Evolutionary conservation across 441 rosid species (phyloP), one percentile per base, ranked within the genome.

Genomic region (Hura crepitans): DNA sequence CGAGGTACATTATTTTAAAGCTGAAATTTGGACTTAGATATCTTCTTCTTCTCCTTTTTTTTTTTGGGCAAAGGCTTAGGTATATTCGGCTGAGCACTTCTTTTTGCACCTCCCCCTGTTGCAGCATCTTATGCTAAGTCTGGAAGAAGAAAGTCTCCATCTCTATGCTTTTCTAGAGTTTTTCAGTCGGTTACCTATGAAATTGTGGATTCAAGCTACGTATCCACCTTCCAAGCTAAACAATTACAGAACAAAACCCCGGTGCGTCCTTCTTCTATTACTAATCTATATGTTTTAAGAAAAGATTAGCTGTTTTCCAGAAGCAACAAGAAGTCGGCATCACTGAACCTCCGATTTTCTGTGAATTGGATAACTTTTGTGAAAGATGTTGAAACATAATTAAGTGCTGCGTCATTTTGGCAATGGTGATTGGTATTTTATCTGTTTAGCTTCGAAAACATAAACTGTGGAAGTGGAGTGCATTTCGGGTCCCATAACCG

Each of bases 131-230:
- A 23, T 66, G 49, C 61, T 18, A 58, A 56, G 2, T 50, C 64
- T 50, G 70, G 72, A 58, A 33, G 65, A 27, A 49, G 23, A n/a
- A 68, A 49, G 12, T 50, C n/a, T 68, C 82, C 79, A 11, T 68
- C 17, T 59, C 72, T 60, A 68, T 85, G 86, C 72, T 85, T 81
- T 13, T 75, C 77, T 60, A 84, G 88, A 80, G 71, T 72, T 70
- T 64, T 87, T 56, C 97, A 89, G 70, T 84, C 93, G 1, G 49
- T 75, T 70, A 74, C 85, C 14, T 82, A 73, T 74, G 85, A 84
- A 49, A 73, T 84, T 65, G 77, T 84, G 46, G 76, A 79, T 55
- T 80, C 87, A 72, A 91, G 91, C 82, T 91, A 89, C 53, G 35
- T 84, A 3, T 87, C 93, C 68, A 70, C 77, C 74, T 49, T 86